Conservation (phyloP, 2,329 filamentous ascomycete species). For the Microdochium bolleyi region DNA sequence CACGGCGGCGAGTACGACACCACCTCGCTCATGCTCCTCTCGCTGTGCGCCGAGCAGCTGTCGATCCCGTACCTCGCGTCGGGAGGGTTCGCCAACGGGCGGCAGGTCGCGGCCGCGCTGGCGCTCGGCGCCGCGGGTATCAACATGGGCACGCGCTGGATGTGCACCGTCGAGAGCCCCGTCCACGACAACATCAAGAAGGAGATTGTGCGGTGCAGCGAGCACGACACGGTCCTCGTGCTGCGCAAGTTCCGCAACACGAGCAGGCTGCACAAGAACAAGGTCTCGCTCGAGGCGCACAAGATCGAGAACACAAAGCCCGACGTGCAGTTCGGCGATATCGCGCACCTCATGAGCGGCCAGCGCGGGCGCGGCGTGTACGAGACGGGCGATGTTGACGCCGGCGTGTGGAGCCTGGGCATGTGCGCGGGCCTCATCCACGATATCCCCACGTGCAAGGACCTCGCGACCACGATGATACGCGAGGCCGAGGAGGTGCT, state of each 20-base stretch:
- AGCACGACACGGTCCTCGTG: conserved; percentile 81
- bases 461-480: conserved; percentile 60
- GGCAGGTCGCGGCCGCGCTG: conserved; percentile 80
- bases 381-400: conserved; percentile 80
- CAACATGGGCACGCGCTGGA: conserved; percentile 95
- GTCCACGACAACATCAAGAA: conserved; percentile 87
- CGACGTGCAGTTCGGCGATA: conserved; percentile 77
- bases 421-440: conserved; percentile 82
- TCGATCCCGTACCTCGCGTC: conserved; percentile 86
- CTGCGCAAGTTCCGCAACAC: conserved; percentile 86
- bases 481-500: conserved; percentile 60
- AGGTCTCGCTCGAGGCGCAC: conserved; percentile 69
- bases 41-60: conserved; percentile 70
- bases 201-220: conserved; percentile 73
- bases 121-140: conserved; percentile 80
- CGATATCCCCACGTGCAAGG: conserved; percentile 66
- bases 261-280: conserved; percentile 75
- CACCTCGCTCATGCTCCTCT: conserved; percentile 77
- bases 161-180: conserved; percentile 84
- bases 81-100: conserved; percentile 84
- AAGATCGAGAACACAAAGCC: conserved; percentile 72
- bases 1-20: conserved; percentile 78
- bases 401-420: conserved; percentile 86
- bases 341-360: conserved; percentile 79
- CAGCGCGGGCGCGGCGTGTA: conserved; percentile 84